These are phyloP conservation scores for Hymenoscyphus salicellus DNA, from an alignment of 2,329 filamentous ascomycete genomes.

Conservation along the genomic window DNA sequence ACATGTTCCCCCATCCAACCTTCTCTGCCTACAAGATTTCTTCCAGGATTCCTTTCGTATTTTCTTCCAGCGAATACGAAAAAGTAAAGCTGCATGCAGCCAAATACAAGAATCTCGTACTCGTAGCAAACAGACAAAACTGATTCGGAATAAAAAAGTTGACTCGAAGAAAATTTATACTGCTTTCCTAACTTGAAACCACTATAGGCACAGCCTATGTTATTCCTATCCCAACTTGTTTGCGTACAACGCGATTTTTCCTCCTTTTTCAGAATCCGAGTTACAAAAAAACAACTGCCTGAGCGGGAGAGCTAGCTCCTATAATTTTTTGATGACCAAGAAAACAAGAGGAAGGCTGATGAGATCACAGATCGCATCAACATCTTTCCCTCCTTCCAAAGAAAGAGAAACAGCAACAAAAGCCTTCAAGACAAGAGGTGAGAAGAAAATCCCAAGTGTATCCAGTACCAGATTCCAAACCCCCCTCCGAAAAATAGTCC, in stretches of 20 bases:
- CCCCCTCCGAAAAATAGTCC: conserved; percentile 7
- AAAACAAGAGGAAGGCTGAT: conserved; percentile 9
- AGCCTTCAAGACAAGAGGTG: conserved; percentile 13
- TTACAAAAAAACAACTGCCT: conserved; percentile 29
- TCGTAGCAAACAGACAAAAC: no score
- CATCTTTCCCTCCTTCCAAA: background rate
- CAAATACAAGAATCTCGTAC: no score
- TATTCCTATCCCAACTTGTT: background rate
- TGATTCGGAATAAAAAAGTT: background rate
- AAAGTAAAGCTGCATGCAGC: no score
- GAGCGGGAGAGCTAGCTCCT: conserved; percentile 32
- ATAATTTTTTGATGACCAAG: conserved; percentile 6
- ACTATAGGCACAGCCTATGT: conserved; percentile 20
- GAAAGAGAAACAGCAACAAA: conserved; percentile 12
- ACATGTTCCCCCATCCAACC: no score
- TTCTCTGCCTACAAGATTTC: no score
- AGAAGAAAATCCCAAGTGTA: conserved; percentile 10
- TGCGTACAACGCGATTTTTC: background rate
- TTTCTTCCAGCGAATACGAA: no score
- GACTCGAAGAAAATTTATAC: background rate
- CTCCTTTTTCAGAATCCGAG: background rate
- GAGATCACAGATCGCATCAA: conserved; percentile 30
- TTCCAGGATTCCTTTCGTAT: no score
- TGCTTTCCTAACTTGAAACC: background rate
- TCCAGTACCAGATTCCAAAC: background rate